A percentile compares a stretch with the other conserved stretches of the same genome.
These are phyloP conservation scores for Chlamydomonas sphaeroides DNA, from an alignment of 139 green algal genomes.

Conservation along the genomic window DNA sequence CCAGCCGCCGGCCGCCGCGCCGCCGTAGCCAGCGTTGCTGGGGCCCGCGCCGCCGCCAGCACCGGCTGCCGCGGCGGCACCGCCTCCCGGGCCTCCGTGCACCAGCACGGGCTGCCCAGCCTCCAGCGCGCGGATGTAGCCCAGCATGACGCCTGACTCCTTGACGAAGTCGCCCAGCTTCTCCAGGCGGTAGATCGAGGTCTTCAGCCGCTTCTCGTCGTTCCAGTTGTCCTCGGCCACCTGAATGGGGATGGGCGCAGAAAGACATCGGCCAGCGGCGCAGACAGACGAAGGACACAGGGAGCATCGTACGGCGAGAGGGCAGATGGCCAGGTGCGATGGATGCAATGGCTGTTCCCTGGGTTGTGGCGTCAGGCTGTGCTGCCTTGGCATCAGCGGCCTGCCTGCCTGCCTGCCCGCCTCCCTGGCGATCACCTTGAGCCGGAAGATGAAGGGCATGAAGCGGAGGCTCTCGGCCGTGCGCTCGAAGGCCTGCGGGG, in stretches of 20 bases:
- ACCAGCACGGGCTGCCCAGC: constrained; percentile 7
- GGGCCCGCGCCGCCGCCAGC: neutral
- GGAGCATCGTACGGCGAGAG: too few relatives aligned
- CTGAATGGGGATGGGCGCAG: too few relatives aligned
- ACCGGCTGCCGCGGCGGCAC: neutral
- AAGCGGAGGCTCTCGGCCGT: constrained; percentile 23
- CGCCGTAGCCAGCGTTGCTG: neutral
- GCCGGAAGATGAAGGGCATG: constrained; percentile 44
- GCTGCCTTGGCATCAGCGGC: too few relatives aligned
- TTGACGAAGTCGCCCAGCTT: constrained; percentile 27
- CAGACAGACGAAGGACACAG: too few relatives aligned
- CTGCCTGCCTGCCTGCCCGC: too few relatives aligned
- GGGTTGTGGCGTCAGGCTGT: too few relatives aligned
- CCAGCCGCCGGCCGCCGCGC: neutral
- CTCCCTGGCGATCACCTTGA: constrained; percentile 42
- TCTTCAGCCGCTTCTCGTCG: constrained; percentile 87
- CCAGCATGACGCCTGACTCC: constrained; percentile 39
- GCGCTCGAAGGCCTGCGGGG: constrained; percentile 21
- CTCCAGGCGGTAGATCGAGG: constrained; percentile 50
- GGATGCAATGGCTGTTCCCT: too few relatives aligned
- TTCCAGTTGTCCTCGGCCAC: constrained; percentile 89
- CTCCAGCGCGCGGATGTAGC: constrained; percentile 28
- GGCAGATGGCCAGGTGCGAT: too few relatives aligned
- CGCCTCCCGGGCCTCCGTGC: neutral
- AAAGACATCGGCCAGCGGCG: too few relatives aligned